A percentile compares a stretch with the other conserved stretches of the same genome.
These are phyloP conservation scores for Vigna trinervia DNA, from an alignment of 306 rosid species.

Conservation along the genomic window DNA sequence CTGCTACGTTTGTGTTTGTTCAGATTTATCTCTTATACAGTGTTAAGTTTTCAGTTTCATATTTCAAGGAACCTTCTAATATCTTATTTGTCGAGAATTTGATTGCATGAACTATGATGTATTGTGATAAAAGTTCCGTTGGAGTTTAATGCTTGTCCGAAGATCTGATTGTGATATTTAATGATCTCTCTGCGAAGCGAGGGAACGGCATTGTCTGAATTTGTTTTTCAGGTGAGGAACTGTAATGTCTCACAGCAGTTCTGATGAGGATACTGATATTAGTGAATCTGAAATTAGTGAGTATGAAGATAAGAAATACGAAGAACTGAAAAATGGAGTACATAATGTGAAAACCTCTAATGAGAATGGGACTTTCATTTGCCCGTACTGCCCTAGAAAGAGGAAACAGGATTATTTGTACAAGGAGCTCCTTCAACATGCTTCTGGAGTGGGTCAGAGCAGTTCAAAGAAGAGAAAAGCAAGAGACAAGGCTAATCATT, in stretches of 20 bases:
- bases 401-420: slow-evolving; percentile 66
- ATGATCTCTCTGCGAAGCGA: too few species aligned
- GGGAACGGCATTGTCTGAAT: neutral
- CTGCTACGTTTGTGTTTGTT: neutral
- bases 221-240: slow-evolving; percentile 56
- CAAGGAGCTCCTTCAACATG: slow-evolving; percentile 87
- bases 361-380: slow-evolving; percentile 66
- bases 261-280: slow-evolving; percentile 72
- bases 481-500: slow-evolving; percentile 80
- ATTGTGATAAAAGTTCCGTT: neutral
- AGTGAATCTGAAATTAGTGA: slow-evolving; percentile 78
- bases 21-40: neutral
- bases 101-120: neutral
- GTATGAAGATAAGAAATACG: slow-evolving; percentile 60
- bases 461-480: slow-evolving; percentile 71
- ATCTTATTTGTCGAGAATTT: slow-evolving; percentile 1
- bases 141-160: neutral
- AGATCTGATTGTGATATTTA: neutral
- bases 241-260: slow-evolving; percentile 50
- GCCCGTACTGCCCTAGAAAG: slow-evolving; percentile 86
- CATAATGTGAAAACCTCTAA: slow-evolving; percentile 63
- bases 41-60: slow-evolving; percentile 4
- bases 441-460: slow-evolving; percentile 94
- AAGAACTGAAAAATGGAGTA: slow-evolving; percentile 71
- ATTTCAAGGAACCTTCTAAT: neutral